A percentile compares a stretch with the other conserved stretches of the same genome.
Evolutionary conservation across 2,329 filamentous ascomycete genomes (phyloP).

Genomic region (Bipolaris bicolor): DNA sequence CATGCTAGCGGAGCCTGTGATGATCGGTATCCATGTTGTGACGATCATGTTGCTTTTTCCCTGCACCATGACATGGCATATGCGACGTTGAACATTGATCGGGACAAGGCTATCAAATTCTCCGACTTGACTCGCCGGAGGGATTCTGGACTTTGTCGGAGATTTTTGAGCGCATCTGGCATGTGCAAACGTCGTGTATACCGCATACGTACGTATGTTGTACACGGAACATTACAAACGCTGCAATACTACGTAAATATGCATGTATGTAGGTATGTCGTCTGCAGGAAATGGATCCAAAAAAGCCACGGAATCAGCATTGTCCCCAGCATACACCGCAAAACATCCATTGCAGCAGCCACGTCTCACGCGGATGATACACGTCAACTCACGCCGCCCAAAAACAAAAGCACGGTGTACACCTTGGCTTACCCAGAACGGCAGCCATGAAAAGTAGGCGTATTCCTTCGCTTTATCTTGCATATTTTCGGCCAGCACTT

Average conservation of each 20-base stretch:
- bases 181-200: too few relatives aligned
- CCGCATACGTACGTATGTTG: too few relatives aligned
- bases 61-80: neutral
- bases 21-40: neutral
- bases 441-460: conserved; percentile 15
- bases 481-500: neutral
- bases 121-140: too few relatives aligned
- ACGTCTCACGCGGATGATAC: neutral
- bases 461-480: conserved; percentile 14
- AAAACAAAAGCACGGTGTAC: conserved; percentile 4
- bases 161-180: neutral
- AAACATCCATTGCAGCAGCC: neutral
- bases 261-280: too few relatives aligned
- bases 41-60: neutral
- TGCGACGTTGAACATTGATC: neutral
- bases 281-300: neutral
- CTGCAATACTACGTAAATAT: too few relatives aligned
- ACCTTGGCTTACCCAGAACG: conserved; percentile 4
- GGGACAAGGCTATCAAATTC: too few relatives aligned
- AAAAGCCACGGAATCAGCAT: neutral
- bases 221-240: too few relatives aligned
- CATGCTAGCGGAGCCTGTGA: neutral
- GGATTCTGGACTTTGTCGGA: too few relatives aligned
- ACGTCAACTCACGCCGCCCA: neutral
- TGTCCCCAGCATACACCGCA: neutral